Evolutionary conservation across 768 basidiomycete genomes (phyloP).

Genomic region (Tephrocybe rancida): DNA sequence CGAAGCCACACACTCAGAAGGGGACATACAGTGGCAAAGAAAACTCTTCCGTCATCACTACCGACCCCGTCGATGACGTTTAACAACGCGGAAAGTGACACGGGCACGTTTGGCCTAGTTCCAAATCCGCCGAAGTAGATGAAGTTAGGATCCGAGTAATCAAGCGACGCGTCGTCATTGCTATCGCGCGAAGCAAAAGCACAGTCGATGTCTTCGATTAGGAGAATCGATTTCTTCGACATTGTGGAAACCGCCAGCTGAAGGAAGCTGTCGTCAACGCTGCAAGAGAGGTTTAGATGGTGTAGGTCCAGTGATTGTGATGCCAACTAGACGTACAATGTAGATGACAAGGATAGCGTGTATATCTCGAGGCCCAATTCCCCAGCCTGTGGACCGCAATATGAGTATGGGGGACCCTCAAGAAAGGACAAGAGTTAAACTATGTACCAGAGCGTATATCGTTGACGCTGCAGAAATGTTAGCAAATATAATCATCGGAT

Average conservation of each 20-base stretch:
- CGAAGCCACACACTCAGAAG: not conserved
- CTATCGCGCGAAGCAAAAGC: slow-evolving; percentile 54
- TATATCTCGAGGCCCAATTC: slow-evolving; percentile 85
- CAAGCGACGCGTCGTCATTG: slow-evolving; percentile 23
- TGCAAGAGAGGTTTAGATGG: slow-evolving; percentile 17
- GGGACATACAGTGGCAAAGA: slow-evolving; percentile 54
- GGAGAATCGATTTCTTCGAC: slow-evolving; percentile 52
- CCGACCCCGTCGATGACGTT: slow-evolving; percentile 63
- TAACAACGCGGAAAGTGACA: slow-evolving; percentile 55
- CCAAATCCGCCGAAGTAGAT: no score
- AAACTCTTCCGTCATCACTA: slow-evolving; percentile 60
- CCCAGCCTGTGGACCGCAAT: slow-evolving; percentile 33
- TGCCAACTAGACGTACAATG: slow-evolving; percentile 33
- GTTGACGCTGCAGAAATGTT: slow-evolving; percentile 40
- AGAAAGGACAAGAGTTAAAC: not conserved
- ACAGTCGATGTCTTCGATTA: slow-evolving; percentile 64
- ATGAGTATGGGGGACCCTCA: slow-evolving; percentile 23
- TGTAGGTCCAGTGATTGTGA: not conserved
- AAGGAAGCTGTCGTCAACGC: slow-evolving; percentile 51
- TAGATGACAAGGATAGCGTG: slow-evolving; percentile 49
- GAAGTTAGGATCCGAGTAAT: slow-evolving; percentile 9
- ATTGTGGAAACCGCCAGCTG: slow-evolving; percentile 44
- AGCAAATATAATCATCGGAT: not conserved
- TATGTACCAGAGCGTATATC: slow-evolving; percentile 43
- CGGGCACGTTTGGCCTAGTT: slow-evolving; percentile 19